Evolutionary conservation across 768 basidiomycete species (phyloP).

Genomic region (Epithele typhae): DNA sequence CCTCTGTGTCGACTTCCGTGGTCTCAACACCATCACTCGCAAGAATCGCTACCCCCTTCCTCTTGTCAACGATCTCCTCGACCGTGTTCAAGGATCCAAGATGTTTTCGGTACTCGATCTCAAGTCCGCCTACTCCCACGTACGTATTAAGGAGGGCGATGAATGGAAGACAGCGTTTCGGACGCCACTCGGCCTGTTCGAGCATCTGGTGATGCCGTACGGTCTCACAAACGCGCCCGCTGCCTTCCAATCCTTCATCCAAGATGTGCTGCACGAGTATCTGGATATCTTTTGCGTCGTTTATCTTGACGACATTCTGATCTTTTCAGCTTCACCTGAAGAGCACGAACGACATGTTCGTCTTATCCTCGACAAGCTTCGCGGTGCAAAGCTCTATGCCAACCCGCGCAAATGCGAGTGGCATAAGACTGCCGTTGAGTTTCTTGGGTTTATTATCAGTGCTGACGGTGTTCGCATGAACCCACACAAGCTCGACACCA

Average conservation of each 20-base stretch:
- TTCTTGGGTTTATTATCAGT: constrained; percentile 37
- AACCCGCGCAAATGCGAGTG: constrained; percentile 34
- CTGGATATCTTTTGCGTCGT: constrained; percentile 21
- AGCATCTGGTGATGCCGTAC: constrained; percentile 31
- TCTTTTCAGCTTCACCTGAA: constrained; percentile 17
- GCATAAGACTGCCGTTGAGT: constrained; percentile 32
- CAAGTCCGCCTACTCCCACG: constrained; percentile 34
- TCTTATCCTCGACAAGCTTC: constrained; percentile 22
- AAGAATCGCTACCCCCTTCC: constrained; percentile 34
- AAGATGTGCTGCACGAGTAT: constrained; percentile 10
- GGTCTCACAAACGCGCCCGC: constrained; percentile 23
- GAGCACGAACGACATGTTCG: constrained; percentile 16
- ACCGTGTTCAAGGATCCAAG: constrained; percentile 15
- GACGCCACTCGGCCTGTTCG: constrained; percentile 32
- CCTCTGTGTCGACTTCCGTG: constrained; percentile 24
- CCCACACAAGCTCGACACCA: constrained; percentile 33
- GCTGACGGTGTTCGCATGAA: constrained; percentile 33
- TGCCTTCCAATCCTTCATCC: constrained; percentile 15
- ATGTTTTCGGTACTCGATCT: constrained; percentile 38
- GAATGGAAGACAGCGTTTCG: constrained; percentile 38
- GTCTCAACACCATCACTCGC: constrained; percentile 29
- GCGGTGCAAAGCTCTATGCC: constrained; percentile 26
- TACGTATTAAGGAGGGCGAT: constrained; percentile 33
- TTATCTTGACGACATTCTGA: constrained; percentile 18
- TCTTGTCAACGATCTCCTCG: constrained; percentile 28